Evolutionary conservation across 2,329 filamentous ascomycete genomes (phyloP).

Genomic region (Botrytis paeoniae): DNA sequence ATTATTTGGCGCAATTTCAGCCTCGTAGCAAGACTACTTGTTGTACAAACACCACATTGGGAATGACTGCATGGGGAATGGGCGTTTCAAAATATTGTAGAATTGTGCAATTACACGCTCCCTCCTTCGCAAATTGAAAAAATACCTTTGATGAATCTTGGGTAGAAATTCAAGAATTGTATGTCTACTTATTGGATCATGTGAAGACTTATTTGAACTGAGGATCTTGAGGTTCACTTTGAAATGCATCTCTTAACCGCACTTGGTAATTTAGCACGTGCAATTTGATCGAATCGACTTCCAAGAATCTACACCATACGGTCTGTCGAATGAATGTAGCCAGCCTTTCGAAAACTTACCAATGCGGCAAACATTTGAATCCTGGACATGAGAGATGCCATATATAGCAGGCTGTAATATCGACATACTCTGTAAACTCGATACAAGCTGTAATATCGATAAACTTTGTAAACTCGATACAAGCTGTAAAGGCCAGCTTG

Average conservation of each 20-base stretch:
- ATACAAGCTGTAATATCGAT: neutral
- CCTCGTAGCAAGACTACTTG: slow-evolving; percentile 13
- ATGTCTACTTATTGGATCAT: neutral
- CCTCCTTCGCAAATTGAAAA: neutral
- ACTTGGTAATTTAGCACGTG: neutral
- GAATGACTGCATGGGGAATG: slow-evolving; percentile 25
- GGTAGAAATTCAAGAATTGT: neutral
- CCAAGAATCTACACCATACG: neutral
- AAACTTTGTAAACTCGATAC: neutral
- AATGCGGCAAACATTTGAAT: too few species aligned
- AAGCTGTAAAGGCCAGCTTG: neutral
- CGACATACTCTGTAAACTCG: neutral
- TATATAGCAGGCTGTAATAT: neutral
- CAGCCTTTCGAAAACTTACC: neutral
- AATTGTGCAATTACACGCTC: slow-evolving; percentile 22
- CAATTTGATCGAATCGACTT: neutral
- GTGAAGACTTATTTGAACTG: neutral
- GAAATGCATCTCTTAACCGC: neutral
- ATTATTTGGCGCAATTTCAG: slow-evolving; percentile 4
- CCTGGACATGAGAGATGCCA: neutral
- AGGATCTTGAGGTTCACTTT: neutral
- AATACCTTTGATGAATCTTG: neutral
- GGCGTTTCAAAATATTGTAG: slow-evolving; percentile 25
- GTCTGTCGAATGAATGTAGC: neutral
- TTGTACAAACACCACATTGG: slow-evolving; percentile 31